Evolutionary conservation across 2,329 filamentous ascomycete genomes (phyloP).

Genomic region (Hypoxylon sp.): DNA sequence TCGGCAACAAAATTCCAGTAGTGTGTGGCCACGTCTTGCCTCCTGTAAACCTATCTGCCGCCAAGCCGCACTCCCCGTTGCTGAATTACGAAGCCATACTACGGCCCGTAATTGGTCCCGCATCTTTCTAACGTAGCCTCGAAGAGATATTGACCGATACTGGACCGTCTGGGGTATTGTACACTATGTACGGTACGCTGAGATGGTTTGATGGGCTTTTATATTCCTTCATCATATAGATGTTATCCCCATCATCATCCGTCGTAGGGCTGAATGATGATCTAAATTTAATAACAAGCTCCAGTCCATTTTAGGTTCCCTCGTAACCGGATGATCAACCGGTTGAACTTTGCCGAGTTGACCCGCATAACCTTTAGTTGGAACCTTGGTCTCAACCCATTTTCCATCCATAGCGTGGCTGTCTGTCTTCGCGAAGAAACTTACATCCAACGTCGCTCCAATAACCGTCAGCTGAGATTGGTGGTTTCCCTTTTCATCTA

Average conservation of each 20-base stretch:
- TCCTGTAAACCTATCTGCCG: constrained; percentile 11
- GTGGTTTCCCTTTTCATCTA: background rate
- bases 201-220: background rate
- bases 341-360: constrained; percentile 23
- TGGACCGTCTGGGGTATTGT: background rate
- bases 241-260: constrained; percentile 2
- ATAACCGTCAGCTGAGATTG: background rate
- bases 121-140: background rate
- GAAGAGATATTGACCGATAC: constrained; percentile 8
- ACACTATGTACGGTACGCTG: background rate
- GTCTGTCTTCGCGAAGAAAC: background rate
- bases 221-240: constrained; percentile 1
- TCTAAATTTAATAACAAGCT: constrained; percentile 40
- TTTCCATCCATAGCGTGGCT: constrained; percentile 5
- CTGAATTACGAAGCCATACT: background rate
- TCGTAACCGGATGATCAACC: constrained; percentile 30
- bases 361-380: constrained; percentile 20
- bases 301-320: constrained; percentile 38
- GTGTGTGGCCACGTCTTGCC: constrained; percentile 28
- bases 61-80: constrained; percentile 22
- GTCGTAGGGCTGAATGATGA: constrained; percentile 41
- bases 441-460: background rate
- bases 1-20: constrained; percentile 27
- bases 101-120: constrained; percentile 11
- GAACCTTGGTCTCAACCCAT: constrained; percentile 21